Evolutionary conservation across 148 eudicot species (phyloP).

Genomic region (Amaranthus hypochondriacus): DNA sequence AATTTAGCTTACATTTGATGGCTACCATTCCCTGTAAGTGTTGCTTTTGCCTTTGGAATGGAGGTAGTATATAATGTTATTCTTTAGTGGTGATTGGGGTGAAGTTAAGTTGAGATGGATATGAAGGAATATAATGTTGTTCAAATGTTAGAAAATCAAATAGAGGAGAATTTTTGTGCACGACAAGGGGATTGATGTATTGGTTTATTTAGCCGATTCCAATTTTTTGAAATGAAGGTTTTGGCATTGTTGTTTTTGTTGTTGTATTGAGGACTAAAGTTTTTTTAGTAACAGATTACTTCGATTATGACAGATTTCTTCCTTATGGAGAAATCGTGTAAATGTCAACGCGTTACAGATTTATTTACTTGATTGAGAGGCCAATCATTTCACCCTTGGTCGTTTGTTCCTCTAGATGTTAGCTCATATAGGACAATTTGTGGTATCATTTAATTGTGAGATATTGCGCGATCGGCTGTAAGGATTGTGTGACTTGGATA

Average conservation of each 20-base stretch:
- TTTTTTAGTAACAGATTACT: not conserved
- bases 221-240: too few species aligned
- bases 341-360: not conserved
- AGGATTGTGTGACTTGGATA: not conserved
- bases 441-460: not conserved
- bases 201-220: too few species aligned
- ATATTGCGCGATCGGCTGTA: not conserved
- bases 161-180: too few species aligned
- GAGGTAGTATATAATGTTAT: too few species aligned
- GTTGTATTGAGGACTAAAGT: not conserved
- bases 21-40: not conserved
- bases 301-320: not conserved
- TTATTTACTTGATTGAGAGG: not conserved
- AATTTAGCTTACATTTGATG: not conserved
- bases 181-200: too few species aligned
- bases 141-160: too few species aligned
- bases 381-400: not conserved
- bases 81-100: too few species aligned
- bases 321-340: not conserved
- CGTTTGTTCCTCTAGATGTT: not conserved
- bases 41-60: too few species aligned
- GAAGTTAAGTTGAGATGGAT: too few species aligned
- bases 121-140: too few species aligned
- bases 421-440: not conserved
- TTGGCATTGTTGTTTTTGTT: not conserved